Percentiles rank a stretch among this genome's conserved stretches.
Evolutionary conservation across 805 yeast genomes (phyloP).

Genomic region (Candida palmyrensis): DNA sequence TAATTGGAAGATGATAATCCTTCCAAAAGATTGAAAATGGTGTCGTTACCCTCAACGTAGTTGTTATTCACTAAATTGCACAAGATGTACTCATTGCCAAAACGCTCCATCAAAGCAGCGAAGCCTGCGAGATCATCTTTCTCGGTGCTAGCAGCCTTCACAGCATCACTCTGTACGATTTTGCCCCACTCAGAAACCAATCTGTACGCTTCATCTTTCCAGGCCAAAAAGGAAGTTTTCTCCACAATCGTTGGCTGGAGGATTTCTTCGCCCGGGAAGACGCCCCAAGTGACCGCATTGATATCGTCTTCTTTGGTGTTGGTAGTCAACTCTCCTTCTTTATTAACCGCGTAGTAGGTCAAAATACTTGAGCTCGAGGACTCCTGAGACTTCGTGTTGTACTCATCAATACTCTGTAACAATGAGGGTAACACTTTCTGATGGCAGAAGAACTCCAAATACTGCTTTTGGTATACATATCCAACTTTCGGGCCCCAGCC

Average conservation of each 20-base stretch:
- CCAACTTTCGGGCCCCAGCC: constrained; percentile 98
- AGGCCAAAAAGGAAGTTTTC: constrained; percentile 84
- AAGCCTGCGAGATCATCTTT: constrained; percentile 27
- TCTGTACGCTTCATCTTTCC: constrained; percentile 94
- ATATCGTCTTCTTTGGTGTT: constrained; percentile 74
- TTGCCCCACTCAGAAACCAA: constrained; percentile 77
- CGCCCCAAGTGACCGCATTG: constrained; percentile 98
- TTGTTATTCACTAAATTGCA: constrained; percentile 91
- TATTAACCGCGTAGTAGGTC: constrained; percentile 73
- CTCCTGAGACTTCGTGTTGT: constrained; percentile 27
- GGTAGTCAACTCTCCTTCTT: constrained; percentile 51
- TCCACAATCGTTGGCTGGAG: constrained; percentile 96
- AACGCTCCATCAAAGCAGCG: constrained; percentile 36
- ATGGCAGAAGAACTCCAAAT: constrained; percentile 79
- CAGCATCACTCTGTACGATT: constrained; percentile 37
- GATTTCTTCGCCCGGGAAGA: constrained; percentile 92
- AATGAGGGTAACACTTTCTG: constrained; percentile 40
- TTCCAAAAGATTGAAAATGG: constrained; percentile 52
- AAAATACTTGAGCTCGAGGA: constrained; percentile 44
- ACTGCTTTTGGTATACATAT: constrained; percentile 91
- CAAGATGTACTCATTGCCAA: constrained; percentile 61
- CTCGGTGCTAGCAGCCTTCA: constrained; percentile 25
- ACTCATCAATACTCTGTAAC: constrained; percentile 36
- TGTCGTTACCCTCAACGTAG: constrained; percentile 49
- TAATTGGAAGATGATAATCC: constrained; percentile 8